Evolutionary conservation across 1,284 basidiomycete genomes (phyloP).

Genomic region (Phellopilus nigrolimitatus): DNA sequence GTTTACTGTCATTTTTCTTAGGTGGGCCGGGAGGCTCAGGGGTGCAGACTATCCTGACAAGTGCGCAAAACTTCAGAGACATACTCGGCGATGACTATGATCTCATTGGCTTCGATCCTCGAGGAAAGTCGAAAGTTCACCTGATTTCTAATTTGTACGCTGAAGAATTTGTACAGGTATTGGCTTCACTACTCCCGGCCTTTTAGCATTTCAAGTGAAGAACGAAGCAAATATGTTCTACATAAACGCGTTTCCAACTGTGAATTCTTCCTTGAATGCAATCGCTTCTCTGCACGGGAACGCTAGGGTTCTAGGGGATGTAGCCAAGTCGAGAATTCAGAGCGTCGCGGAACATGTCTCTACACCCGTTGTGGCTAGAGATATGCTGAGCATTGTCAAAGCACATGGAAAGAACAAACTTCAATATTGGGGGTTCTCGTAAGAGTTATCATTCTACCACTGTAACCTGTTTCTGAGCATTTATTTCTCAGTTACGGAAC

Average conservation of each 20-base stretch:
- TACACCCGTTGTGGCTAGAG: constrained; percentile 24
- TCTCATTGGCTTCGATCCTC: constrained; percentile 33
- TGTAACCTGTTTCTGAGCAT: neutral
- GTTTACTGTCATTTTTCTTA: neutral
- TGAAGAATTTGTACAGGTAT: constrained; percentile 12
- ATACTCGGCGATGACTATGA: constrained; percentile 30
- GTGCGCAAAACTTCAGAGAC: constrained; percentile 11
- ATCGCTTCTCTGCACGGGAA: constrained; percentile 2
- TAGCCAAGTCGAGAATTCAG: neutral
- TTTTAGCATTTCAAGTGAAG: constrained; percentile 8
- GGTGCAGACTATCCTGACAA: constrained; percentile 20
- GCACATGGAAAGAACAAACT: constrained; percentile 27
- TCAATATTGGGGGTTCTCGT: constrained; percentile 30
- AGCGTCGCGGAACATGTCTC: constrained; percentile 13
- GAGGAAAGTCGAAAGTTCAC: constrained; percentile 21
- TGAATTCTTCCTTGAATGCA: constrained; percentile 15
- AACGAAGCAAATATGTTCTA: constrained; percentile 12
- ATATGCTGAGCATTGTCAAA: constrained; percentile 28
- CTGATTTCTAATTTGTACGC: neutral
- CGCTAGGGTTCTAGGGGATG: neutral
- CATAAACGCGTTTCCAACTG: neutral
- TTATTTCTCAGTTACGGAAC: constrained; percentile 24
- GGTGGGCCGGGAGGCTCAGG: constrained; percentile 32
- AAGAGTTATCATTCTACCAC: neutral
- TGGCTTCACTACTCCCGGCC: constrained; percentile 18